These are phyloP conservation scores for Hypoxylon sp. DNA, from an alignment of 2,329 filamentous ascomycete species.

Conservation along the genomic window DNA sequence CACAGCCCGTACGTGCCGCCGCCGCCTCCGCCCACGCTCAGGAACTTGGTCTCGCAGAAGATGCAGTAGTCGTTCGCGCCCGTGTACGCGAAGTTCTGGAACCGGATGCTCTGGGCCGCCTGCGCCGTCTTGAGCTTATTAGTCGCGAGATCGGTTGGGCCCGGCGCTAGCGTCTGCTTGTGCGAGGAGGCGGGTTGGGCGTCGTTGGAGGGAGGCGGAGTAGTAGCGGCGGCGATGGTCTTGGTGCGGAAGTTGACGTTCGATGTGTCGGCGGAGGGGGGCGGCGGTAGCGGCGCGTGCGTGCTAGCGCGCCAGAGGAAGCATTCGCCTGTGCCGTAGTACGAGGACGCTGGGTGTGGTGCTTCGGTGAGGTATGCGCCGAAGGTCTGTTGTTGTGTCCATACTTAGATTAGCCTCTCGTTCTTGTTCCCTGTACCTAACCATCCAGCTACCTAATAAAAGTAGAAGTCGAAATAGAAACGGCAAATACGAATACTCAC, in stretches of 20 bases:
- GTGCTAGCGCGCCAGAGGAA: constrained; percentile 88
- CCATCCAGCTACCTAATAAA: background rate
- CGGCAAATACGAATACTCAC: constrained; percentile 64
- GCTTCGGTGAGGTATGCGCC: constrained; percentile 94
- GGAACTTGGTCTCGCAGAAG: constrained; percentile 86
- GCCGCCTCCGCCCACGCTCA: constrained; percentile 80
- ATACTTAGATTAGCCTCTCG: constrained; percentile 15
- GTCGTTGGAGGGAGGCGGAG: constrained; percentile 40
- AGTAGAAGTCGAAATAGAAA: constrained; percentile 4
- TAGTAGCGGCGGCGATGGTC: constrained; percentile 52
- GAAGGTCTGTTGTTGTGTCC: constrained; percentile 72
- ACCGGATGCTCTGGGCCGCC: constrained; percentile 81
- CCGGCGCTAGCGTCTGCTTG: constrained; percentile 53
- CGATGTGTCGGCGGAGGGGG: constrained; percentile 71
- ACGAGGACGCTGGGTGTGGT: constrained; percentile 84
- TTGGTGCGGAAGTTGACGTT: constrained; percentile 62
- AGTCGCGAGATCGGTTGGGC: constrained; percentile 48
- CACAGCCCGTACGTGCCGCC: constrained; percentile 95
- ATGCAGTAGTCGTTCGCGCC: constrained; percentile 98
- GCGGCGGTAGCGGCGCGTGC: constrained; percentile 77
- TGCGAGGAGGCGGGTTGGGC: constrained; percentile 42
- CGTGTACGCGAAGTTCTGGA: constrained; percentile 97
- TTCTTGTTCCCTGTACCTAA: background rate
- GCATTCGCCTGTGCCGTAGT: constrained; percentile 97
- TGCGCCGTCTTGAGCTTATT: constrained; percentile 54